Evolutionary conservation across 768 basidiomycete genomes (phyloP), one percentile per base, ranked within the genome.

Genomic region (Lanmaoa rubissima): DNA sequence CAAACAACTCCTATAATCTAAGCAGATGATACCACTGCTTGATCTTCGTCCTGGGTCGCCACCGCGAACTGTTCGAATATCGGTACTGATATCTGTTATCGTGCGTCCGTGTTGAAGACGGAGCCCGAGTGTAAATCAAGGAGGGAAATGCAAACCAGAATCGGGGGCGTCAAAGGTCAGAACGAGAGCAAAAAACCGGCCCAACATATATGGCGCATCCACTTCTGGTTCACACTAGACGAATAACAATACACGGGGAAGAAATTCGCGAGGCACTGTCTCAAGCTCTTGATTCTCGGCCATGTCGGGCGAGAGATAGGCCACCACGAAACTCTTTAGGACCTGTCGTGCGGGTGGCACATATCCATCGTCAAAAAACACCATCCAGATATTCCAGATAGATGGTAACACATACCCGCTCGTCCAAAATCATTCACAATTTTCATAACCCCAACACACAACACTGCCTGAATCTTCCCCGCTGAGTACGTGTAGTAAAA

Each of bases 191-290:
- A 35, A 63, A 35, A 7, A 11, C 10, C 5, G 17, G 11, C 11
- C 35, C 12, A 32, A 16, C 8, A 5, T 38, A 67, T 77, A 78
- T 82, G 68, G 64, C 79, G 80, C 79, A 97, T 86, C n/a, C 81
- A 71, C 17, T 79, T 70, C 71, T 97, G 94, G 64, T 95, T 91
- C 21, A 63, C 63, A 6, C 81, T 69, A 0, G 87, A 86, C n/a
- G 92, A 91, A 71, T 86, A 92, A 70, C 90, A 90, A 66, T 88
- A 97, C 0, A 86, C 84, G 2, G 85, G 89, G 73, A 95, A 86
- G 78, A 96, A 96, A 69, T 88, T 90, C 5, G 87, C 81, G 38
- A 97, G 72, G 63, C 88, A 93, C 69, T 98, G 95, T 41, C 92
- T 81, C 17, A n/a, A 98, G 77, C 53, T 88, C 83, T 57, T 91